Conservation (phyloP, 2,329 filamentous ascomycete genomes). For the Hypoxylon sp. region DNA sequence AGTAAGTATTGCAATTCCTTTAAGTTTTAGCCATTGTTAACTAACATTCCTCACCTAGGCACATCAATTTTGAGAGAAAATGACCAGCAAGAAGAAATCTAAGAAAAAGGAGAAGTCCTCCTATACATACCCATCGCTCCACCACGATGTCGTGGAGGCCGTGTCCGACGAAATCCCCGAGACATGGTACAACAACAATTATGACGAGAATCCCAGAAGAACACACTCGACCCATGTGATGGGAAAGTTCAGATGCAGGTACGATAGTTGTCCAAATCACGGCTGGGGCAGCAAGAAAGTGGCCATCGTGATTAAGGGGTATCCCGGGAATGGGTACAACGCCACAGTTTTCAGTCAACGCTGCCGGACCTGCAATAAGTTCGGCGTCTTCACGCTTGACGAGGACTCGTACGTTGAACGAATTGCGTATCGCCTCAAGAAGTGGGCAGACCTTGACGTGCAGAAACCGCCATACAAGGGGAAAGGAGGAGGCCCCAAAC, state of each 20-base stretch:
- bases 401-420: conserved; percentile 45
- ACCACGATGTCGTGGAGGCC: conserved; percentile 1
- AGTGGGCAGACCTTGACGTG: conserved; percentile 42
- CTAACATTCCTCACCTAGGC: background rate
- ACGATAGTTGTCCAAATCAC: conserved; percentile 17
- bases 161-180: conserved; percentile 6
- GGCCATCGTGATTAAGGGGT: conserved; percentile 39
- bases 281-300: conserved; percentile 40
- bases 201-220: background rate
- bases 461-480: conserved; percentile 4
- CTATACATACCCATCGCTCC: conserved; percentile 13
- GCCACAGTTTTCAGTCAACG: conserved; percentile 47
- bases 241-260: conserved; percentile 38
- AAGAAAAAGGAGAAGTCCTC: conserved; percentile 1
- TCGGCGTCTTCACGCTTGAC: conserved; percentile 42
- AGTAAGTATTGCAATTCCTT: background rate
- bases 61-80: background rate
- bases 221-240: conserved; percentile 38
- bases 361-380: conserved; percentile 39
- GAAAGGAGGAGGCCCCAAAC: conserved; percentile 15
- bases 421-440: conserved; percentile 47
- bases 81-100: background rate
- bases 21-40: background rate
- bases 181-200: conserved; percentile 16
- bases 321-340: conserved; percentile 41